Base-by-base conservation (phyloP, 768 basidiomycete genomes). In the Suillus ampliporus region DNA sequence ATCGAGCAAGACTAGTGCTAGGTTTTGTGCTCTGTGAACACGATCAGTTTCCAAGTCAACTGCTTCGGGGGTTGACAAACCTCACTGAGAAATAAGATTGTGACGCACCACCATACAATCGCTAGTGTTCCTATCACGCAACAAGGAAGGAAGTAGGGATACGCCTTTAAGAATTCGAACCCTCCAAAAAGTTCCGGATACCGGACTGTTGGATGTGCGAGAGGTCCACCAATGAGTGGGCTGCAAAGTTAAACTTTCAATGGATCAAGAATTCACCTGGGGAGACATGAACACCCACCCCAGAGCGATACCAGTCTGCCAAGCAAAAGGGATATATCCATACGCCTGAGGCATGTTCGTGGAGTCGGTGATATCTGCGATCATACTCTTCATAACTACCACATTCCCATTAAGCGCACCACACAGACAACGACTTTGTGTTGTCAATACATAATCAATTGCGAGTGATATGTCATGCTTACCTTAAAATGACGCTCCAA, bases 101-200 rank as follows among this genome's bases (percentile, higher is more conserved):
- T 79, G 13, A 85, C 69, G 7, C 82, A 53, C 79, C 81, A 84
- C 7, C 81, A 83, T n/a, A 85, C 13, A 13, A 74, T 68, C 1
- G 85, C 77, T 67, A 85, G 84, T 0, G 84, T 83, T 4, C 85
- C 87, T 5, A 85, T 78, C 15, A 87, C 82, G 17, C 85, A 80
- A 66, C 88, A 89, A 6, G 88, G 84, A 38, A 89, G 78, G 71
- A 89, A 88, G 73, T 91, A 90, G 1, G 89, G 89, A 71, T 86
- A 88, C 34, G 79, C 72, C 65, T 78, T 79, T 82, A 88, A 83
- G 69, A 91, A 88, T n/a, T 66, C 65, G 11, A 75, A 77, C n/a
- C 76, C 65, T 60, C 86, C 87, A 60, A 91, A 90, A 3, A 80
- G 58, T 19, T 69, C 65, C 3, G 88, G 87, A 69, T 88, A 89